Evolutionary conservation across 2,329 filamentous ascomycete species (phyloP).

Genomic region (Hortaea sp.): DNA sequence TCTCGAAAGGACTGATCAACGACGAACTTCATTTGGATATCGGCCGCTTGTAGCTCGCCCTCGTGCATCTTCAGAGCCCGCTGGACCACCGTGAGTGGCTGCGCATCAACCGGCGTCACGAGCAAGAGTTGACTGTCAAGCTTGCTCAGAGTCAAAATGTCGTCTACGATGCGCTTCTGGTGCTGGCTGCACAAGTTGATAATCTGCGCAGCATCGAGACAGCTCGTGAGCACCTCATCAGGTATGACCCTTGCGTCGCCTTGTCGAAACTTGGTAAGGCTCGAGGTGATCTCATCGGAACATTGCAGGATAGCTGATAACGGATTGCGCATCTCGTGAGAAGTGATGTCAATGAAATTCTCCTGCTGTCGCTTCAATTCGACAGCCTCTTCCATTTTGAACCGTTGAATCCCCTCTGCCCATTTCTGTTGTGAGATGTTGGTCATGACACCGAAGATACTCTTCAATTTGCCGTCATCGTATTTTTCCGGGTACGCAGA

Average conservation of each 20-base stretch:
- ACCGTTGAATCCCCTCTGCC: slow-evolving; percentile 69
- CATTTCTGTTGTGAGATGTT: slow-evolving; percentile 81
- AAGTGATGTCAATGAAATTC: slow-evolving; percentile 31
- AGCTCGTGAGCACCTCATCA: slow-evolving; percentile 44
- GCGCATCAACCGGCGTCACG: slow-evolving; percentile 59
- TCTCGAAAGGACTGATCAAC: slow-evolving; percentile 52
- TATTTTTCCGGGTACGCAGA: slow-evolving; percentile 65
- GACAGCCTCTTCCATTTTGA: slow-evolving; percentile 68
- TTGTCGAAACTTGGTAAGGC: slow-evolving; percentile 32
- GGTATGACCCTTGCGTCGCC: slow-evolving; percentile 28
- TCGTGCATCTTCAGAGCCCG: slow-evolving; percentile 69
- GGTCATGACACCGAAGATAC: slow-evolving; percentile 70
- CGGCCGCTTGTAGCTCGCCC: slow-evolving; percentile 58
- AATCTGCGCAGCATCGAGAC: slow-evolving; percentile 65
- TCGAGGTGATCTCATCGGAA: slow-evolving; percentile 60
- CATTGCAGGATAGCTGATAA: slow-evolving; percentile 66
- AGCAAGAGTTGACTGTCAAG: slow-evolving; percentile 65
- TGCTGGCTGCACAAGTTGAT: slow-evolving; percentile 70
- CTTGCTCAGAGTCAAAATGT: slow-evolving; percentile 64
- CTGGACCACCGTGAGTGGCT: slow-evolving; percentile 56
- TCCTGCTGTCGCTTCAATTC: slow-evolving; percentile 67
- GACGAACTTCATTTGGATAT: slow-evolving; percentile 56
- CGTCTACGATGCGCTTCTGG: slow-evolving; percentile 70
- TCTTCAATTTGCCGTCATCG: slow-evolving; percentile 54
- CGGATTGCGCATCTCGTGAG: slow-evolving; percentile 53